Evolutionary conservation across 2,329 filamentous ascomycete species (phyloP).

Genomic region (Septoria linicola): DNA sequence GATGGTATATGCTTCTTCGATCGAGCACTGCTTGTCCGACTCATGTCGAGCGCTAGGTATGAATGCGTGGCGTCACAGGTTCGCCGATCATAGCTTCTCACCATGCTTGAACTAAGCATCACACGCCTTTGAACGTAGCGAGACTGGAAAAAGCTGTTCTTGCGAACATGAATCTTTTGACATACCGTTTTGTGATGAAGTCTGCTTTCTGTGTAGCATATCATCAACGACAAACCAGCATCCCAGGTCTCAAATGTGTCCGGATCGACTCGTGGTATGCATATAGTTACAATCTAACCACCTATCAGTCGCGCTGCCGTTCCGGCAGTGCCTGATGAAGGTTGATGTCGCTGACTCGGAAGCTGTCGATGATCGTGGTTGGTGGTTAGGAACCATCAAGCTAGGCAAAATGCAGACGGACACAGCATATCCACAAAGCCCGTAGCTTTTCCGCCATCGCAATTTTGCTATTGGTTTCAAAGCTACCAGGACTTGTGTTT

Average conservation of each 20-base stretch:
- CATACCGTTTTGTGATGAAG: not conserved
- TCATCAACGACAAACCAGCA: not conserved
- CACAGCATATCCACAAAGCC: not conserved
- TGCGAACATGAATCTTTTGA: not conserved
- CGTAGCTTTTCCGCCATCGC: constrained; percentile 5
- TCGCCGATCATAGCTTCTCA: constrained; percentile 1
- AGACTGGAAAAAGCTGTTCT: too few species aligned
- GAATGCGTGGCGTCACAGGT: constrained; percentile 8
- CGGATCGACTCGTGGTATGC: constrained; percentile 6
- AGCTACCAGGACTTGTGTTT: not conserved
- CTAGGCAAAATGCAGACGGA: not conserved
- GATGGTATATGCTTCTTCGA: constrained; percentile 10
- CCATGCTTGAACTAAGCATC: not conserved
- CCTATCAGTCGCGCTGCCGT: constrained; percentile 1
- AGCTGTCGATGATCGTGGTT: constrained; percentile 11
- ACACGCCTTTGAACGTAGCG: not conserved
- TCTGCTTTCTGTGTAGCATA: not conserved
- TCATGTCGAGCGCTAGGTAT: constrained; percentile 14
- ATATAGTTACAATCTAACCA: not conserved
- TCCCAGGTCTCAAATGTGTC: not conserved
- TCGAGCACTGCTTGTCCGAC: constrained; percentile 9
- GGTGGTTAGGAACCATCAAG: constrained; percentile 1
- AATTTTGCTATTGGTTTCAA: constrained; percentile 3
- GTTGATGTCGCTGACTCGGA: constrained; percentile 15
- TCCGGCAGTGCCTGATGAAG: constrained; percentile 13